Evolutionary conservation across 805 yeast genomes (phyloP).

Genomic region (Ogataea henricii): DNA sequence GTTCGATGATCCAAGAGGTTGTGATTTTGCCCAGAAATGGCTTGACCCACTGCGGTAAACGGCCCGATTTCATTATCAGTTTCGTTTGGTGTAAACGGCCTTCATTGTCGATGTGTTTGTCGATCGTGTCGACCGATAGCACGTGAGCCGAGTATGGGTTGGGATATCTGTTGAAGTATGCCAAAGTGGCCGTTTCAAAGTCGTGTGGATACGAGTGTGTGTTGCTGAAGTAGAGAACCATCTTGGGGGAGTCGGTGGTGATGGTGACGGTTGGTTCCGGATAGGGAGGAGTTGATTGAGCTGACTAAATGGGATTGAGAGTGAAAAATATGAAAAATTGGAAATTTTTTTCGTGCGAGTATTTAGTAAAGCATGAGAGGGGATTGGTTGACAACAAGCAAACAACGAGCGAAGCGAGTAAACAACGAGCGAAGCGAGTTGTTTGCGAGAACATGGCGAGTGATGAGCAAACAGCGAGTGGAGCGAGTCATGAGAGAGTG

Average conservation of each 20-base stretch:
- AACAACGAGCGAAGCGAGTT: too few relatives aligned
- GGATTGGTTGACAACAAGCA: background rate
- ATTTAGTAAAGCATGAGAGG: background rate
- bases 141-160: slow-evolving; percentile 88
- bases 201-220: slow-evolving; percentile 61
- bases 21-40: slow-evolving; percentile 72
- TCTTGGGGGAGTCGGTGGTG: slow-evolving; percentile 27
- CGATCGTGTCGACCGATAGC: slow-evolving; percentile 75
- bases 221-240: slow-evolving; percentile 66
- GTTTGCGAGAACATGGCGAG: too few relatives aligned
- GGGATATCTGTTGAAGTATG: slow-evolving; percentile 73
- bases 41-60: slow-evolving; percentile 75
- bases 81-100: slow-evolving; percentile 75
- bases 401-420: too few relatives aligned
- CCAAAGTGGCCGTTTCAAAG: slow-evolving; percentile 72
- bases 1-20: slow-evolving; percentile 81
- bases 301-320: too few relatives aligned
- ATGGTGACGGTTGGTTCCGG: background rate
- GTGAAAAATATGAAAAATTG: slow-evolving; percentile 1
- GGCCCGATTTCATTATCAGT: slow-evolving; percentile 74
- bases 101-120: slow-evolving; percentile 53
- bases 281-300: background rate
- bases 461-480: too few relatives aligned
- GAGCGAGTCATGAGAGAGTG: too few relatives aligned
- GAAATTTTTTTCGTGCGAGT: background rate